Evolutionary conservation across 352 stramenopile genomes (phyloP).

Genomic region (Pythium brassicae): DNA sequence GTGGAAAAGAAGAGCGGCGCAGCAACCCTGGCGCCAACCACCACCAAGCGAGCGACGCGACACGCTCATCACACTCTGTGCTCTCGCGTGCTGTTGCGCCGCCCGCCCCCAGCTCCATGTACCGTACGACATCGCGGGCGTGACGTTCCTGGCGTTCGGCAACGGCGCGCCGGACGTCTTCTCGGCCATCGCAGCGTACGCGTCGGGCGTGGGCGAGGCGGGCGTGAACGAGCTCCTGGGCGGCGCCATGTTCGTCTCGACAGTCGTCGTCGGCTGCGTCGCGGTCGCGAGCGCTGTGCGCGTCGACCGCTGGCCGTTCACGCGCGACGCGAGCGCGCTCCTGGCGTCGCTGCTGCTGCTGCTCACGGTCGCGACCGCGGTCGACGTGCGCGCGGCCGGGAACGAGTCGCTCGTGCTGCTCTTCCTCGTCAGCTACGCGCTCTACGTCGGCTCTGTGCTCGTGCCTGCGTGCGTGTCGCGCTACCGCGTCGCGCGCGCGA

Average conservation of each 20-base stretch:
- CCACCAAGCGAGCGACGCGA: too few relatives aligned
- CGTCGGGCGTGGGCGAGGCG: conserved; percentile 56
- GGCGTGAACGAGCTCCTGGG: conserved; percentile 94
- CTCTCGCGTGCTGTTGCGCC: too few relatives aligned
- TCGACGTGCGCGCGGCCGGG: conserved; percentile 13
- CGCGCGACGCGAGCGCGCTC: conserved; percentile 53
- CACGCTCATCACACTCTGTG: too few relatives aligned
- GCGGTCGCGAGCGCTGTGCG: conserved; percentile 67
- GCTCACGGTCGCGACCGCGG: conserved; percentile 26
- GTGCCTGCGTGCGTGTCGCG: conserved; percentile 43
- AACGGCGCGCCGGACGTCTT: conserved; percentile 98
- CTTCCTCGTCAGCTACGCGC: conserved; percentile 43
- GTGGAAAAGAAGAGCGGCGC: too few relatives aligned
- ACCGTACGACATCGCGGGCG: conserved; percentile 92
- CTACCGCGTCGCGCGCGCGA: conserved; percentile 11
- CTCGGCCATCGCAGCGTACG: conserved; percentile 85
- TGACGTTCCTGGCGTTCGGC: conserved; percentile 97
- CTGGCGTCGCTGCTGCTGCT: conserved; percentile 46
- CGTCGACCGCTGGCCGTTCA: conserved; percentile 64
- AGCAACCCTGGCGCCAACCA: too few relatives aligned
- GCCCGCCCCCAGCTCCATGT: conserved; percentile 44
- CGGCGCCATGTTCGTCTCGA: conserved; percentile 95
- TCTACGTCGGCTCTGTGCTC: conserved; percentile 62
- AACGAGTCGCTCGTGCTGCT: conserved; percentile 30
- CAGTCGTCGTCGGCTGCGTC: conserved; percentile 88